These are phyloP conservation scores for Pezicula neosporulosa DNA, from an alignment of 2,329 filamentous ascomycete species.

Conservation along the genomic window DNA sequence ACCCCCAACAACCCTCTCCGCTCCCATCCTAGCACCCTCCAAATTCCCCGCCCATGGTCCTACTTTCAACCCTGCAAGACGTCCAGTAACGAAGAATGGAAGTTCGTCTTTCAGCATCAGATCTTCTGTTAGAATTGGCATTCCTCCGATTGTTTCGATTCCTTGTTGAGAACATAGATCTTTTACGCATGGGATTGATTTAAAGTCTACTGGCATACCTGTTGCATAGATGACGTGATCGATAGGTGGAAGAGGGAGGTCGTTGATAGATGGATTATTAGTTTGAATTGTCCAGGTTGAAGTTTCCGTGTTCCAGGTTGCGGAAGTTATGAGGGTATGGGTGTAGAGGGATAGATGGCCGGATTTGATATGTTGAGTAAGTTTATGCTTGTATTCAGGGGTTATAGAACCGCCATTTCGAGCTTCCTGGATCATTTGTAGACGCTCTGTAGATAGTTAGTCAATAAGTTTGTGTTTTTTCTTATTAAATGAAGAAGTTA, in stretches of 20 bases:
- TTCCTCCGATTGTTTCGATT: conserved; percentile 57
- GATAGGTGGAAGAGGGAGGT: conserved; percentile 38
- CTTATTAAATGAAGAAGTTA: too few relatives aligned
- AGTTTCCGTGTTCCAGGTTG: conserved; percentile 16
- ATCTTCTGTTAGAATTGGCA: conserved; percentile 73
- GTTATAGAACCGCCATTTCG: conserved; percentile 71
- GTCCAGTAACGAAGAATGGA: conserved; percentile 68
- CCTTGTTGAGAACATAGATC: conserved; percentile 57
- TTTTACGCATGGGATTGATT: conserved; percentile 56
- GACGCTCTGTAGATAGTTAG: conserved; percentile 33
- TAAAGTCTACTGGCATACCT: conserved; percentile 62
- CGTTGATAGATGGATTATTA: conserved; percentile 9
- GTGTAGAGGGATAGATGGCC: conserved; percentile 53
- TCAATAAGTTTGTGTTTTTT: background rate
- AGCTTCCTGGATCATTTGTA: conserved; percentile 60
- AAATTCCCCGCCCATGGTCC: conserved; percentile 73
- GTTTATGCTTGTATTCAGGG: conserved; percentile 61
- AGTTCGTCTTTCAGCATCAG: conserved; percentile 72
- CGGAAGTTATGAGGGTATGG: conserved; percentile 40
- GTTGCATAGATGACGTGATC: conserved; percentile 51
- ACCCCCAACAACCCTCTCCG: conserved; percentile 14
- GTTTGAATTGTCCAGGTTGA: background rate
- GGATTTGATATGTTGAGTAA: conserved; percentile 54
- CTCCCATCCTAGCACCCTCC: conserved; percentile 38
- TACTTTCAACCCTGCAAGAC: conserved; percentile 63